Conservation (phyloP, 2,329 filamentous ascomycete species). For the Ophiostoma pallidulum region DNA sequence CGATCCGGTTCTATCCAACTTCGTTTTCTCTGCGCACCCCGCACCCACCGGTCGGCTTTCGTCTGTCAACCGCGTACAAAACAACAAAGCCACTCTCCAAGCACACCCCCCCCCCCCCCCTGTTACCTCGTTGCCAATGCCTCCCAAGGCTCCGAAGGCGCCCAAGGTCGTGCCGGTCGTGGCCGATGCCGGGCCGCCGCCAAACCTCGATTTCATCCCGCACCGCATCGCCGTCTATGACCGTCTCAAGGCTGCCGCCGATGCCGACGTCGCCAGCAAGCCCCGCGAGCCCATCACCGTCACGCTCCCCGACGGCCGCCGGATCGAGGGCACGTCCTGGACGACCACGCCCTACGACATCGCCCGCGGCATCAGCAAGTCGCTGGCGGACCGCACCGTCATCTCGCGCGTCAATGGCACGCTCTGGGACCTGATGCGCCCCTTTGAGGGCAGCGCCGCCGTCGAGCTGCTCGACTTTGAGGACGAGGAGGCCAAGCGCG, state of each 20-base stretch:
- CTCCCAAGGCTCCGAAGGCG: constrained; percentile 14
- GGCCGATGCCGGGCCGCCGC: constrained; percentile 28
- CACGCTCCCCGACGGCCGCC: constrained; percentile 62
- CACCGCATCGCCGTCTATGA: constrained; percentile 83
- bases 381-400: constrained; percentile 73
- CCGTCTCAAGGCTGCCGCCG: constrained; percentile 72
- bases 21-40: not conserved
- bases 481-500: constrained; percentile 67
- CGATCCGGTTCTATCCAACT: too few species aligned
- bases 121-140: constrained; percentile 4
- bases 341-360: constrained; percentile 81
- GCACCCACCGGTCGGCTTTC: not conserved
- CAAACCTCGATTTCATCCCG: constrained; percentile 62
- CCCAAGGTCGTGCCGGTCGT: constrained; percentile 16
- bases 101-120: not conserved
- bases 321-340: constrained; percentile 71
- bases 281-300: constrained; percentile 66
- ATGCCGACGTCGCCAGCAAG: constrained; percentile 63
- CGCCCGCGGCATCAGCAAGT: constrained; percentile 72
- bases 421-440: constrained; percentile 88
- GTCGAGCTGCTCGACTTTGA: constrained; percentile 79
- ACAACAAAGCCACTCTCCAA: not conserved
- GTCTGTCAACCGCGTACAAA: not conserved
- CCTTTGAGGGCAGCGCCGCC: constrained; percentile 77
- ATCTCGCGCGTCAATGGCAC: constrained; percentile 75